These are phyloP conservation scores for Gossypium anomalum DNA, from an alignment of 345 rosid genomes.

Conservation along the genomic window DNA sequence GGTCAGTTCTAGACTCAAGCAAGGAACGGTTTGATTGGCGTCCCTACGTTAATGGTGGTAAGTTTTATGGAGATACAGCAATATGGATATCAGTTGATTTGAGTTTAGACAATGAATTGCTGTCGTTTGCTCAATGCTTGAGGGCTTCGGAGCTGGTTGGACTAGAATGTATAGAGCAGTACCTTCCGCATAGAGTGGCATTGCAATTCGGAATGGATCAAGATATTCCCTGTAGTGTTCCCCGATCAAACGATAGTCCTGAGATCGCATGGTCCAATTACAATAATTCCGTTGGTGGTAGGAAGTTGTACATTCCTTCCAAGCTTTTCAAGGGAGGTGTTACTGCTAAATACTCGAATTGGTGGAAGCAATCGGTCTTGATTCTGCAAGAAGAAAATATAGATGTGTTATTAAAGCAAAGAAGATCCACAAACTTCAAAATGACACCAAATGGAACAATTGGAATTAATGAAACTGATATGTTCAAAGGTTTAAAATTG, in stretches of 20 bases:
- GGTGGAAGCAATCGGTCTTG: slow-evolving; percentile 38
- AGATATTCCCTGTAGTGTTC: slow-evolving; percentile 29
- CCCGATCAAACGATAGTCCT: slow-evolving; percentile 14
- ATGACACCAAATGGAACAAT: not conserved
- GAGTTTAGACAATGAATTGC: slow-evolving; percentile 15
- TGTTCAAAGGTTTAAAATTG: not conserved
- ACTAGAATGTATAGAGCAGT: slow-evolving; percentile 24
- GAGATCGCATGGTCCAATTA: slow-evolving; percentile 30
- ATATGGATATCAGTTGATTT: not conserved
- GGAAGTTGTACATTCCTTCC: slow-evolving; percentile 35
- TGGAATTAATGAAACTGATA: not conserved
- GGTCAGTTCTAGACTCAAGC: slow-evolving; percentile 24
- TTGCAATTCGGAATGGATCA: slow-evolving; percentile 43
- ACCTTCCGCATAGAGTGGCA: slow-evolving; percentile 34
- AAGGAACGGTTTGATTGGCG: slow-evolving; percentile 24
- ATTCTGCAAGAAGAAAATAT: slow-evolving; percentile 2
- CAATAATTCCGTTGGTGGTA: slow-evolving; percentile 23
- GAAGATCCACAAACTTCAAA: not conserved
- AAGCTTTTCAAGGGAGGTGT: slow-evolving; percentile 20
- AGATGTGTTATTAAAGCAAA: not conserved
- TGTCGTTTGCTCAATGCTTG: slow-evolving; percentile 26
- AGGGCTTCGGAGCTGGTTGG: slow-evolving; percentile 29
- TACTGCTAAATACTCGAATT: slow-evolving; percentile 33
- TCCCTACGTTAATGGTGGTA: slow-evolving; percentile 19
- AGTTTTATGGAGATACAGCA: slow-evolving; percentile 21